Evolutionary conservation across 169 alveolate genomes (phyloP).

Genomic region (Cyclospora cayetanensis): DNA sequence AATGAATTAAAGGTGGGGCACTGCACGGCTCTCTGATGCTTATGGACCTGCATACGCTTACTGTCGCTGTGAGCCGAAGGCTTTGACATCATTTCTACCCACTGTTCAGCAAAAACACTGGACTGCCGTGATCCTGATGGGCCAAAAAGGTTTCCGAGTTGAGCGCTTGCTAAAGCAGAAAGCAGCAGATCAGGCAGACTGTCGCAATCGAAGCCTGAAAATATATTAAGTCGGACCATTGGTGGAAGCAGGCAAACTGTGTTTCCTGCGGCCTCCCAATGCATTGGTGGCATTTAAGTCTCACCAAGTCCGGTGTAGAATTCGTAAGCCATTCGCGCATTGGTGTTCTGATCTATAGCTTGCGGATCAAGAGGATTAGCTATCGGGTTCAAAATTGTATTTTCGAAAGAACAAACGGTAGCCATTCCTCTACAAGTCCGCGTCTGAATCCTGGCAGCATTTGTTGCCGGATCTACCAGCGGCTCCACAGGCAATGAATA

Average conservation of each 20-base stretch:
- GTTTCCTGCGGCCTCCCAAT: neutral
- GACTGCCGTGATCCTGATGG: neutral
- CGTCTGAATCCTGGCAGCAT: slow-evolving; percentile 48
- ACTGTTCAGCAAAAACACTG: neutral
- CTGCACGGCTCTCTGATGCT: too few relatives aligned
- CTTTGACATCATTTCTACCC: neutral
- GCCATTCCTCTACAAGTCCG: slow-evolving; percentile 41
- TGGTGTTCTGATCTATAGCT: neutral
- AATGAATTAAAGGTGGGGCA: too few relatives aligned
- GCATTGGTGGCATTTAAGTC: neutral
- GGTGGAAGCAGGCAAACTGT: neutral
- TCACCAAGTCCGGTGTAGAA: slow-evolving; percentile 49
- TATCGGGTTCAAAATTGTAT: slow-evolving; percentile 5
- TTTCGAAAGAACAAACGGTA: slow-evolving; percentile 40
- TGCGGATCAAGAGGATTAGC: neutral
- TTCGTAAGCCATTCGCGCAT: neutral
- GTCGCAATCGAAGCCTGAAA: neutral
- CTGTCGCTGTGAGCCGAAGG: slow-evolving; percentile 14
- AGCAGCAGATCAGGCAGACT: neutral
- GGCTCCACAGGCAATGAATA: slow-evolving; percentile 33
- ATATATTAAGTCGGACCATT: neutral
- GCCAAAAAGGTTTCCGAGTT: neutral
- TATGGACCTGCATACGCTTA: too few relatives aligned
- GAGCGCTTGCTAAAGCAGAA: neutral
- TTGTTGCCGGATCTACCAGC: slow-evolving; percentile 58